phyloP scores from a whole-genome alignment of 2,329 filamentous ascomycete species.

The Chaetomium olivaceum region DNA sequence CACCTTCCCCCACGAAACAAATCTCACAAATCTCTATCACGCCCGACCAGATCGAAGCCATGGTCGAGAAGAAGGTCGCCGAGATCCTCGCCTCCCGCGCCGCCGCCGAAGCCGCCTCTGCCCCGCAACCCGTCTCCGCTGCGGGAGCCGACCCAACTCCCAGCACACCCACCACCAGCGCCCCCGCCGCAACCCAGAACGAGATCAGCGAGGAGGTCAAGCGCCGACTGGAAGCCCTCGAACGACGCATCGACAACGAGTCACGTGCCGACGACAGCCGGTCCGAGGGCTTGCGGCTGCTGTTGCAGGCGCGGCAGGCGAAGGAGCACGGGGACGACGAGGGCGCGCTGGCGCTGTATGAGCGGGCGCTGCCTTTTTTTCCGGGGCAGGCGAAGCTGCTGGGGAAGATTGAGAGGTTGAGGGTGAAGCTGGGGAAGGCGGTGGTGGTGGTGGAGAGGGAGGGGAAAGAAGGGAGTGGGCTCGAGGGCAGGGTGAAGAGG shows the following conservation, averaged over 20 bases:
- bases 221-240: slow-evolving; percentile 76
- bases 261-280: slow-evolving; percentile 64
- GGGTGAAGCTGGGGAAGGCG: slow-evolving; percentile 49
- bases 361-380: slow-evolving; percentile 80
- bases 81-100: slow-evolving; percentile 82
- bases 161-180: not conserved
- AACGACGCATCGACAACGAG: slow-evolving; percentile 76
- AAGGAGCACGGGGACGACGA: slow-evolving; percentile 78
- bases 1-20: slow-evolving; percentile 17
- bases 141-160: slow-evolving; percentile 39
- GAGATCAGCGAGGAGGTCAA: slow-evolving; percentile 77
- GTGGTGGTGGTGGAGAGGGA: not conserved
- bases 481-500: not conserved
- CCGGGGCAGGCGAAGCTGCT: slow-evolving; percentile 78
- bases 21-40: slow-evolving; percentile 52
- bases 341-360: slow-evolving; percentile 81
- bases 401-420: slow-evolving; percentile 67
- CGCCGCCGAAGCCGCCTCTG: slow-evolving; percentile 38
- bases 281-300: slow-evolving; percentile 78
- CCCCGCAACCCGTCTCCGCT: slow-evolving; percentile 34
- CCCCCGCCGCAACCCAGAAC: slow-evolving; percentile 2
- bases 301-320: slow-evolving; percentile 90
- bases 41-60: slow-evolving; percentile 78
- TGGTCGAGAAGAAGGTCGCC: slow-evolving; percentile 88
- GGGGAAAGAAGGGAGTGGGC: slow-evolving; percentile 6